phyloP scores from a whole-genome alignment of 441 rosid species.

The Melastoma candidum region DNA sequence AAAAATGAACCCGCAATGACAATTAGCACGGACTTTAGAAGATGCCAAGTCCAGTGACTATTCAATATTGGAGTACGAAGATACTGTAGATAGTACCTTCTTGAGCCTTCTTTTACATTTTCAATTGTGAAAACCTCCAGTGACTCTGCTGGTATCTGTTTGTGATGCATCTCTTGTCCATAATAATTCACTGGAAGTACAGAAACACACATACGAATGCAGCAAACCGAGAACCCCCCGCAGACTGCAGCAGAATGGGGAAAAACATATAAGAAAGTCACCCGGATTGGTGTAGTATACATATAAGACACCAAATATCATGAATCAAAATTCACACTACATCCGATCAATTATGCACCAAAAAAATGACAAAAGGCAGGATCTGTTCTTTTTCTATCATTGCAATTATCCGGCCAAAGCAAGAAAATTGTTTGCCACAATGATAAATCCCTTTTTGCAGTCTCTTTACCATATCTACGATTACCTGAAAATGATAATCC shows the following conservation, averaged over 20 bases:
- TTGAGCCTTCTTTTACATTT: constrained; percentile 73
- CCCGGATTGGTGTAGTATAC: neutral
- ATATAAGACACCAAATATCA: neutral
- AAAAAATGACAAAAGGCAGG: no score
- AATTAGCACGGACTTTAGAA: no score
- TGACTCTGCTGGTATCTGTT: constrained; percentile 44
- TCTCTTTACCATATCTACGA: neutral
- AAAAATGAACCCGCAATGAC: neutral
- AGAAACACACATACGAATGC: constrained; percentile 54
- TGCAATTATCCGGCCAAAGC: no score
- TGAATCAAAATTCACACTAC: neutral
- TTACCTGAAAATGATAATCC: constrained; percentile 78
- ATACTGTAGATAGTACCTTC: constrained; percentile 38
- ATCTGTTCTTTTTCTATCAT: no score
- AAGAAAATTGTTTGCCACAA: no score
- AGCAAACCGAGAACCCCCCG: constrained; percentile 62
- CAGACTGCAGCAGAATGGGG: constrained; percentile 39
- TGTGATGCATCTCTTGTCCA: constrained; percentile 61
- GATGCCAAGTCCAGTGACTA: no score
- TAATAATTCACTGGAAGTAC: constrained; percentile 80
- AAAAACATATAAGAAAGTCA: neutral
- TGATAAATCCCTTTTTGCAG: no score
- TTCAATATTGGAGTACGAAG: neutral
- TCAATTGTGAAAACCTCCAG: constrained; percentile 70
- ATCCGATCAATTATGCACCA: no score